These are phyloP conservation scores for Tremella mesenterica DNA, from an alignment of 768 basidiomycete species.

Conservation along the genomic window DNA sequence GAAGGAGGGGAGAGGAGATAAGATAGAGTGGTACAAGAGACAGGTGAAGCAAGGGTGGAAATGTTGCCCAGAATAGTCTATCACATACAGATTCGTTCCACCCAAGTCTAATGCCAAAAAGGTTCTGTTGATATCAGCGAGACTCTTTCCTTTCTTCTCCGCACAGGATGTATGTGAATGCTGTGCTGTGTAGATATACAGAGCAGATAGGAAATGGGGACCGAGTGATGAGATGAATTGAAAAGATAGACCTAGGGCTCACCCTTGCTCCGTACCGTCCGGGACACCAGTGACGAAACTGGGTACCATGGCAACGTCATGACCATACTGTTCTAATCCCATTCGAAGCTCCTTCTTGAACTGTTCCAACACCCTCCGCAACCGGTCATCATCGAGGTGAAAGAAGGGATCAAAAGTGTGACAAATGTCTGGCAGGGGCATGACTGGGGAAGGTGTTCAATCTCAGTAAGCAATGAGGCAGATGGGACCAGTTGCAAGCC, in stretches of 20 bases:
- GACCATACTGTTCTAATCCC: conserved; percentile 65
- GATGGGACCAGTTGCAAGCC: too few species aligned
- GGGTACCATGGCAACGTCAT: conserved; percentile 94
- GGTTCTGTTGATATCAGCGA: conserved; percentile 52
- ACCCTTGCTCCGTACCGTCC: conserved; percentile 89
- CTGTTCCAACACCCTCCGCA: conserved; percentile 62
- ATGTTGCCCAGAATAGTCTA: neutral
- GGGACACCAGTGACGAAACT: conserved; percentile 94
- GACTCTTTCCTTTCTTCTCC: neutral
- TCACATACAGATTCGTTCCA: conserved; percentile 85
- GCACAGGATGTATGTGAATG: neutral
- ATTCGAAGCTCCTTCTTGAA: conserved; percentile 72
- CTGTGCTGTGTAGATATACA: neutral
- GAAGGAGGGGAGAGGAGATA: neutral
- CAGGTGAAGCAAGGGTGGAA: neutral
- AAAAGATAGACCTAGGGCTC: conserved; percentile 34
- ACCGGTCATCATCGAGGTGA: conserved; percentile 54
- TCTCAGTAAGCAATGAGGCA: too few species aligned
- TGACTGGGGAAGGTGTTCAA: conserved; percentile 3
- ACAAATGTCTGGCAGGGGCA: conserved; percentile 47
- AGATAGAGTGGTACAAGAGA: neutral
- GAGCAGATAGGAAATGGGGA: neutral
- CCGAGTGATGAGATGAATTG: neutral
- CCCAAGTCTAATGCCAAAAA: conserved; percentile 95
- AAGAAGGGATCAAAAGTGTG: conserved; percentile 67